Evolutionary conservation across 1,139 yeast species (phyloP).

Genomic region (Kazachstania sp.): DNA sequence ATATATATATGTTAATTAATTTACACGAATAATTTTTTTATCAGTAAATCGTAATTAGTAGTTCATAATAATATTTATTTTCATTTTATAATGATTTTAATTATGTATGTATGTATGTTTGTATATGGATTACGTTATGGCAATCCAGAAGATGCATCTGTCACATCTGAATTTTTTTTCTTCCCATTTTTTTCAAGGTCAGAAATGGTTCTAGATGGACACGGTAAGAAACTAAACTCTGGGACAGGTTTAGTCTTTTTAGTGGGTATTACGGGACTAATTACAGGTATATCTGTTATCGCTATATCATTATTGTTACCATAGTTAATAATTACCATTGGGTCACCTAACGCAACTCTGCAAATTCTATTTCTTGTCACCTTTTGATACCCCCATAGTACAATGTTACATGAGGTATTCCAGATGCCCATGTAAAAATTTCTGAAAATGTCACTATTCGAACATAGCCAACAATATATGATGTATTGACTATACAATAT

Average conservation of each 20-base stretch:
- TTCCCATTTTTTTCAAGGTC: background rate
- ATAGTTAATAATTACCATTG: background rate
- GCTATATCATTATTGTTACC: background rate
- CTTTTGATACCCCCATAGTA: background rate
- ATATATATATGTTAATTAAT: background rate
- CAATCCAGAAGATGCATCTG: background rate
- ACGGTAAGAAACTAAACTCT: background rate
- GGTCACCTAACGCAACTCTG: background rate
- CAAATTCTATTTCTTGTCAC: background rate
- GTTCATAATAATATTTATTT: background rate
- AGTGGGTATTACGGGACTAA: background rate
- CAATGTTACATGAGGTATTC: background rate
- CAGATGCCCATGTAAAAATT: background rate
- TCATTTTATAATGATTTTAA: background rate
- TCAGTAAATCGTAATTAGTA: background rate
- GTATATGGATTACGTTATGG: background rate
- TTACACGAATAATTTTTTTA: background rate
- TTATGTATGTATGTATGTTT: background rate
- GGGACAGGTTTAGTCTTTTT: background rate
- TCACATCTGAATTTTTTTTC: background rate
- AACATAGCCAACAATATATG: conserved; percentile 40
- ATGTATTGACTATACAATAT: conserved; percentile 57
- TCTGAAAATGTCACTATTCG: background rate
- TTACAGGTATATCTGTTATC: background rate
- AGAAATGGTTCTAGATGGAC: background rate